Percentiles rank a stretch among this genome's conserved stretches.
phyloP scores from a whole-genome alignment of 1,139 yeast genomes.

The Lodderomyces jiufengensis region DNA sequence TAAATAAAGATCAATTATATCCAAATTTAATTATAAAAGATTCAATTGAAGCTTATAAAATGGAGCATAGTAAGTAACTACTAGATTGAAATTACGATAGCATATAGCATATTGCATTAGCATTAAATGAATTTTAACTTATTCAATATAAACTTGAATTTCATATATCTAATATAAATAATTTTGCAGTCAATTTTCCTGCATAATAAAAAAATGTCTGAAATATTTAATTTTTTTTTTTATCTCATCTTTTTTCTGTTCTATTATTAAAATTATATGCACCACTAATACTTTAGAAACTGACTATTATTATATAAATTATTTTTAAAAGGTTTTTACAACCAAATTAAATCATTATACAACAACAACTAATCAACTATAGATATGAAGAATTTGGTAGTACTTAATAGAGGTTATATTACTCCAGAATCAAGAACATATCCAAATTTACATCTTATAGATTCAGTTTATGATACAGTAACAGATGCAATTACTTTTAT shows the following conservation, averaged over 20 bases:
- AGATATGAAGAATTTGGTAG: constrained; percentile 54
- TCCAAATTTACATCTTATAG: constrained; percentile 60
- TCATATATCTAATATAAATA: too few species aligned
- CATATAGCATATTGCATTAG: too few species aligned
- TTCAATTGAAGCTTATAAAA: constrained; percentile 30
- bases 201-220: background rate
- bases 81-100: background rate
- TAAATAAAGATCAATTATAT: constrained; percentile 35
- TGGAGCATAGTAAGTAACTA: constrained; percentile 1
- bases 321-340: too few species aligned
- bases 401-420: constrained; percentile 55
- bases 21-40: constrained; percentile 43
- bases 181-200: constrained; percentile 1
- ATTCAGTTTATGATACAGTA: constrained; percentile 70
- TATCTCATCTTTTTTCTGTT: background rate
- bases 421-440: constrained; percentile 46
- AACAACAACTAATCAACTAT: too few species aligned
- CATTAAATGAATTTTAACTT: too few species aligned
- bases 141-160: too few species aligned
- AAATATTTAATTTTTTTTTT: background rate
- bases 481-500: constrained; percentile 71
- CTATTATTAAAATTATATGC: too few species aligned
- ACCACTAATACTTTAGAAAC: too few species aligned
- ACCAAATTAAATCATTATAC: too few species aligned
- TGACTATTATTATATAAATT: too few species aligned